Conservation (phyloP, 345 rosid species). For the Cardiospermum halicacabum region DNA sequence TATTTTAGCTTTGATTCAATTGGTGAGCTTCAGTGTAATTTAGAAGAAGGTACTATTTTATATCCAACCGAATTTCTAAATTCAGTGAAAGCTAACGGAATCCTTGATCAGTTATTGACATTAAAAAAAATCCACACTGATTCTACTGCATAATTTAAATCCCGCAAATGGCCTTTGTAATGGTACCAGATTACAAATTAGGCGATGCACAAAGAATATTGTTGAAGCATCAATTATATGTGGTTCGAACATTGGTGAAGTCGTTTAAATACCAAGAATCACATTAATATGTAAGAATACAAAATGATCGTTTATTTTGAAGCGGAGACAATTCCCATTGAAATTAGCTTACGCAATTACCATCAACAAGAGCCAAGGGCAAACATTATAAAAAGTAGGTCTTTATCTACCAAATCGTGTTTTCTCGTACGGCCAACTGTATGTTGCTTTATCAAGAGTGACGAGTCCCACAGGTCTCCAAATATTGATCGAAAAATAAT, state of each 20-base stretch:
- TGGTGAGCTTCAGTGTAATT: too few relatives aligned
- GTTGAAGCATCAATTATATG: neutral
- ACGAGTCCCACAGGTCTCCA: too few relatives aligned
- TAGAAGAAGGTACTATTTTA: too few relatives aligned
- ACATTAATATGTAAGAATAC: neutral
- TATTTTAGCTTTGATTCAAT: too few relatives aligned
- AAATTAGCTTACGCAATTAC: neutral
- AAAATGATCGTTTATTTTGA: neutral
- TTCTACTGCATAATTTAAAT: conserved; percentile 6
- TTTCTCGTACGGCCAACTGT: neutral
- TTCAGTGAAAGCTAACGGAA: too few relatives aligned
- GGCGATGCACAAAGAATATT: neutral
- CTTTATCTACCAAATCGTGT: neutral
- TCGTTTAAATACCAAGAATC: neutral
- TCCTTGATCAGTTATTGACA: neutral
- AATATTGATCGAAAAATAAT: too few relatives aligned
- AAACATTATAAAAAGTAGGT: neutral
- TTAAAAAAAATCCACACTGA: neutral
- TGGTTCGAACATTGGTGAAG: neutral
- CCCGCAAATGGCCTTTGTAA: neutral
- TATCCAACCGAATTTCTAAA: too few relatives aligned
- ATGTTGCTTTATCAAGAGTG: neutral
- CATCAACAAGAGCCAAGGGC: conserved; percentile 4
- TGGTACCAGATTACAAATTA: neutral
- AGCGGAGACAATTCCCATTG: neutral